A percentile compares a stretch with the other conserved stretches of the same genome.
These are phyloP conservation scores for Pseudogymnoascus sp. DNA, from an alignment of 2,329 filamentous ascomycete genomes.

Conservation along the genomic window DNA sequence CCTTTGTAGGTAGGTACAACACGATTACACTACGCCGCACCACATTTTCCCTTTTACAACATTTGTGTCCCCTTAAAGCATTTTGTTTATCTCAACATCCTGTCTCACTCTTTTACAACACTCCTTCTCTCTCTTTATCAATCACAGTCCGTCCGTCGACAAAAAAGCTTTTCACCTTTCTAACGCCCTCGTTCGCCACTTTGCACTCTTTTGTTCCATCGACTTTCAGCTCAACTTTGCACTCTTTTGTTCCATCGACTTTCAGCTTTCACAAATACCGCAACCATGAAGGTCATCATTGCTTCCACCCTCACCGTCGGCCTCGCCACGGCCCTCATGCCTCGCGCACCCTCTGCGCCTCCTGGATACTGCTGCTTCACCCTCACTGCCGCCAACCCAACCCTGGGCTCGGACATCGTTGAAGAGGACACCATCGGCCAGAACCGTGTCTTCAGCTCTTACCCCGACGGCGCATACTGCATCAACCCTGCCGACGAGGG, in stretches of 20 bases:
- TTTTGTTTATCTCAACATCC: neutral
- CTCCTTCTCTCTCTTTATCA: neutral
- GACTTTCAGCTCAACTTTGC: neutral
- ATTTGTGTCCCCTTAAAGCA: slow-evolving; percentile 5
- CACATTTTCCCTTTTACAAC: neutral
- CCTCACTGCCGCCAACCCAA: slow-evolving; percentile 19
- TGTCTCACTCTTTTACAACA: neutral
- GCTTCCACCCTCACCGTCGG: slow-evolving; percentile 13
- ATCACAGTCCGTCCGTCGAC: slow-evolving; percentile 7
- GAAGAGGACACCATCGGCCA: slow-evolving; percentile 21
- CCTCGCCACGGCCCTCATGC: slow-evolving; percentile 17
- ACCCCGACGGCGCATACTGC: slow-evolving; percentile 20
- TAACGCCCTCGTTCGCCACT: neutral
- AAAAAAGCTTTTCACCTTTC: neutral
- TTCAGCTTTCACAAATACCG: neutral
- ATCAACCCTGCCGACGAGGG: slow-evolving; percentile 15
- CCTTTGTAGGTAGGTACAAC: neutral
- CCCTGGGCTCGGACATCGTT: slow-evolving; percentile 15
- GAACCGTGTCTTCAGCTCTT: slow-evolving; percentile 21
- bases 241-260: neutral
- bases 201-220: neutral
- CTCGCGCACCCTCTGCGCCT: slow-evolving; percentile 15
- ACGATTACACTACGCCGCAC: neutral
- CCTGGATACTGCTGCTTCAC: slow-evolving; percentile 22
- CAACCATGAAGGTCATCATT: slow-evolving; percentile 8